Conservation (phyloP, 169 alveolate species). For the Babesia sp. region DNA sequence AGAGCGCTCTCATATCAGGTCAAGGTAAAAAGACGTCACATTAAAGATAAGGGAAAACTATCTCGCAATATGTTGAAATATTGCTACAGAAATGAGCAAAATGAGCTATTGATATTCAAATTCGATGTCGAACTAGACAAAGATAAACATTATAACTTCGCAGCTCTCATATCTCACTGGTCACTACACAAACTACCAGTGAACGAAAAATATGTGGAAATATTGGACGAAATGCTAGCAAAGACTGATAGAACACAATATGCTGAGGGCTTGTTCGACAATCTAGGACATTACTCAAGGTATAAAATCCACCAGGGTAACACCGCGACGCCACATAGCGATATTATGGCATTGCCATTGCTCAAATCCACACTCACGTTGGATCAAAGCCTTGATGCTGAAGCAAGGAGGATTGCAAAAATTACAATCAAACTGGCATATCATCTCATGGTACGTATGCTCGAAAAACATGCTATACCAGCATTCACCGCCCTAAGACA, state of each 20-base stretch:
- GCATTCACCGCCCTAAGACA: conserved; percentile 4
- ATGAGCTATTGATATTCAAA: conserved; percentile 27
- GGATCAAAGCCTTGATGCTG: conserved; percentile 44
- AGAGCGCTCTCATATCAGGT: conserved; percentile 39
- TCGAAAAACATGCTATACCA: conserved; percentile 49
- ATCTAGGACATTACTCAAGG: conserved; percentile 7
- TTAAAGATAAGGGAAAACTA: not conserved
- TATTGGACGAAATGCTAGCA: conserved; percentile 13
- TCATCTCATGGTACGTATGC: conserved; percentile 29
- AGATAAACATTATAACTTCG: conserved; percentile 28
- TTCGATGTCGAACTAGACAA: conserved; percentile 29
- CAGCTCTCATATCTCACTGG: conserved; percentile 58
- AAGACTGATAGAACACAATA: conserved; percentile 40
- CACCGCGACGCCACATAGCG: not conserved
- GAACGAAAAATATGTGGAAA: not conserved
- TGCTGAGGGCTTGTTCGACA: conserved; percentile 48
- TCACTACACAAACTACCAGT: conserved; percentile 33
- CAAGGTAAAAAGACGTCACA: conserved; percentile 8
- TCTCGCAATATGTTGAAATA: not conserved
- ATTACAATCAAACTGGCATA: conserved; percentile 28
- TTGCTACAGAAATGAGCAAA: conserved; percentile 31
- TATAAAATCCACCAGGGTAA: not conserved
- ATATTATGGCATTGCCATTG: not conserved
- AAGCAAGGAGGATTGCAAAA: conserved; percentile 22
- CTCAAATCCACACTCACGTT: conserved; percentile 19